phyloP scores from a whole-genome alignment of 2,329 filamentous ascomycete species.

The Penicillium sp. region DNA sequence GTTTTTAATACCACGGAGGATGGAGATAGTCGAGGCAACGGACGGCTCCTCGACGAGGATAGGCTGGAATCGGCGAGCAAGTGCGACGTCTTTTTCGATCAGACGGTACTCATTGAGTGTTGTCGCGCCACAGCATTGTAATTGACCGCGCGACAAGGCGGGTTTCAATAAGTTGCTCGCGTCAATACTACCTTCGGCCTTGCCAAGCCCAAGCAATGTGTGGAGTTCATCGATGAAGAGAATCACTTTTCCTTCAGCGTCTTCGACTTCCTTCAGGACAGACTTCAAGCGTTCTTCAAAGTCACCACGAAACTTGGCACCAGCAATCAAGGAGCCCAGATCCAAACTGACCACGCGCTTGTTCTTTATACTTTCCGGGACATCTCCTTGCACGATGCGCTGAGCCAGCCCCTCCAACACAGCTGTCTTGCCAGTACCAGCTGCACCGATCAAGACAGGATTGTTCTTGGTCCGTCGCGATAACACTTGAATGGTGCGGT shows the following conservation, averaged over 20 bases:
- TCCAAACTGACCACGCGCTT: conserved; percentile 85
- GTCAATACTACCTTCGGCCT: conserved; percentile 93
- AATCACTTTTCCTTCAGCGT: conserved; percentile 83
- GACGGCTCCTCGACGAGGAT: conserved; percentile 88
- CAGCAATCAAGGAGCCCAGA: conserved; percentile 86
- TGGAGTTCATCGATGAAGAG: conserved; percentile 95
- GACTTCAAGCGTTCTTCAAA: conserved; percentile 92
- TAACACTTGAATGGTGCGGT: conserved; percentile 88
- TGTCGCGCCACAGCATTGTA: conserved; percentile 93
- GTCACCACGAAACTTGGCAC: conserved; percentile 90
- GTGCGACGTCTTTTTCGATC: conserved; percentile 92
- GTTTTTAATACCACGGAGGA: conserved; percentile 92
- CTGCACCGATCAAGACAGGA: conserved; percentile 84
- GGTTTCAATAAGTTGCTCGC: conserved; percentile 93
- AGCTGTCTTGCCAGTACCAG: conserved; percentile 90
- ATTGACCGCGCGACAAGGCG: conserved; percentile 81
- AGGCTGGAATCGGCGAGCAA: conserved; percentile 88
- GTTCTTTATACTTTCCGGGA: conserved; percentile 92
- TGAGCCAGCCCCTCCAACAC: conserved; percentile 85
- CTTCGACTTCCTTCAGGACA: conserved; percentile 83
- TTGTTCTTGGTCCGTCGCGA: conserved; percentile 94
- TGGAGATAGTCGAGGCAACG: conserved; percentile 89
- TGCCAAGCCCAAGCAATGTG: conserved; percentile 82
- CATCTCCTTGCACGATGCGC: conserved; percentile 84
- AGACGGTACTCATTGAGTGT: conserved; percentile 85